These are phyloP conservation scores for Gymnopilus junonius DNA, from an alignment of 768 basidiomycete genomes.

Conservation along the genomic window DNA sequence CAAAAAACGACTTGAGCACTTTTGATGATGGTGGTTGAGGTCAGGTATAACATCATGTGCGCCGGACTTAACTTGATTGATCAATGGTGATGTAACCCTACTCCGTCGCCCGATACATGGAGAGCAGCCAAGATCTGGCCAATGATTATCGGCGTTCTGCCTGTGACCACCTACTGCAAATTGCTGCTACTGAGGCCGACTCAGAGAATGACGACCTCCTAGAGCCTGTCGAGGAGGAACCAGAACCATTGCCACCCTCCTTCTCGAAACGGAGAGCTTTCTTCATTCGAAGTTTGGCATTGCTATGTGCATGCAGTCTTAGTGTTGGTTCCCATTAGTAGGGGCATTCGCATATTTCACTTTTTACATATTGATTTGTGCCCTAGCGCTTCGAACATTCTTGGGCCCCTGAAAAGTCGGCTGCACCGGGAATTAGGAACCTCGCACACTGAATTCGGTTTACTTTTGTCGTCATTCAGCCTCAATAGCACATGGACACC, in stretches of 20 bases:
- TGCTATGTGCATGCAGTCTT: conserved; percentile 73
- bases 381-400: conserved; percentile 68
- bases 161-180: conserved; percentile 22
- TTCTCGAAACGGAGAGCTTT: conserved; percentile 36
- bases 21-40: too few relatives aligned
- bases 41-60: neutral
- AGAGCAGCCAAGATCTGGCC: neutral
- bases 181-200: conserved; percentile 1
- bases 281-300: conserved; percentile 60
- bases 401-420: conserved; percentile 79
- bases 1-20: too few relatives aligned
- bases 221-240: conserved; percentile 12
- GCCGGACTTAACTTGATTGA: too few relatives aligned
- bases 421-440: conserved; percentile 72
- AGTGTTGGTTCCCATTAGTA: conserved; percentile 83
- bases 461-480: conserved; percentile 77
- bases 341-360: conserved; percentile 21
- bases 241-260: neutral
- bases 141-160: conserved; percentile 22
- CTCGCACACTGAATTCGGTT: conserved; percentile 76
- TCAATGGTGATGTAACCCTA: too few relatives aligned
- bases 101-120: neutral
- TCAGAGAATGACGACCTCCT: conserved; percentile 23
- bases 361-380: neutral
- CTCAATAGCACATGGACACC: conserved; percentile 79